Evolutionary conservation across 2,329 filamentous ascomycete genomes (phyloP).

Genomic region (Volutella citrinella): DNA sequence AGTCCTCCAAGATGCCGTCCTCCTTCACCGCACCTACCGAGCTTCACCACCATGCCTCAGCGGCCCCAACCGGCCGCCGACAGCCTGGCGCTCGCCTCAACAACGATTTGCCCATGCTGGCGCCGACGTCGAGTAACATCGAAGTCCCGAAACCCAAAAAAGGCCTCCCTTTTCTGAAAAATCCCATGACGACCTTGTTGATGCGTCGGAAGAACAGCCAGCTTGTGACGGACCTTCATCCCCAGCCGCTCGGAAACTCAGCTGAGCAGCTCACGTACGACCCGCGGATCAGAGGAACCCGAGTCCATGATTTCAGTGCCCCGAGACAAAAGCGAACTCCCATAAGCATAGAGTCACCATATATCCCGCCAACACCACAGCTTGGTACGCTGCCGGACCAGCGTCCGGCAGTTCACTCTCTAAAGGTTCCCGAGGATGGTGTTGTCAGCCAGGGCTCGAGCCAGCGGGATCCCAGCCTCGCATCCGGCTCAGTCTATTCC

Average conservation of each 20-base stretch:
- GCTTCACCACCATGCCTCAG: too few species aligned
- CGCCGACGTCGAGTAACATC: constrained; percentile 27
- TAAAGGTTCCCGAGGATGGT: constrained; percentile 12
- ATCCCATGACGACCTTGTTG: constrained; percentile 57
- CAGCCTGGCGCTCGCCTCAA: constrained; percentile 39
- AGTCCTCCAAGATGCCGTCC: constrained; percentile 31
- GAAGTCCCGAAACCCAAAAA: constrained; percentile 50
- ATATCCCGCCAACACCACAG: too few species aligned
- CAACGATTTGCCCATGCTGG: constrained; percentile 33
- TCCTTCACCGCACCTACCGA: constrained; percentile 49
- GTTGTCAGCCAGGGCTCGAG: constrained; percentile 13
- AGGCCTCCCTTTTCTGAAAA: constrained; percentile 56
- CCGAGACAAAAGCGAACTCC: constrained; percentile 45
- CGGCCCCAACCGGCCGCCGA: constrained; percentile 36
- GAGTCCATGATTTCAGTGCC: constrained; percentile 64
- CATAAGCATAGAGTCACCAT: constrained; percentile 13
- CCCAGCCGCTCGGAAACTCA: constrained; percentile 37
- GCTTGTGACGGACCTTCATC: constrained; percentile 40
- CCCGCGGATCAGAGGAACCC: constrained; percentile 61
- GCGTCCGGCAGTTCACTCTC: constrained; percentile 13
- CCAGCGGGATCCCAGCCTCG: constrained; percentile 27
- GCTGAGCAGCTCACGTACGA: constrained; percentile 52
- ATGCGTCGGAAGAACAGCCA: constrained; percentile 55
- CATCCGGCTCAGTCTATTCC: constrained; percentile 29
- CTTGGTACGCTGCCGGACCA: too few species aligned